Evolutionary conservation across 1,139 yeast genomes (phyloP).

Genomic region (Magnusiomyces paraingens): DNA sequence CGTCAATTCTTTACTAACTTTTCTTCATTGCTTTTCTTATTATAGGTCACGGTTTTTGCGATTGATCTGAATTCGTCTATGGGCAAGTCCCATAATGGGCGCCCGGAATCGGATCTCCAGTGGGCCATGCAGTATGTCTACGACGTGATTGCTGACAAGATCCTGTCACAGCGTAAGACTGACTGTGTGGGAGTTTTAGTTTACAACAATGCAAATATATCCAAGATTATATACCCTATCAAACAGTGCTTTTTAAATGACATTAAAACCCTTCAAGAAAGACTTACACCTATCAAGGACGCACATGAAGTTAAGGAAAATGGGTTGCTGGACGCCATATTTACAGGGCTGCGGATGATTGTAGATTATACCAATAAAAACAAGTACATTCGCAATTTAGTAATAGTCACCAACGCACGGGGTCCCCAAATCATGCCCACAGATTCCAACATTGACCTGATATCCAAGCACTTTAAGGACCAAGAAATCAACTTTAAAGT

Average conservation of each 20-base stretch:
- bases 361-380: too few relatives aligned
- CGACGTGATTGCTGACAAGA: constrained; percentile 40
- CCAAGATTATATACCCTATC: constrained; percentile 6
- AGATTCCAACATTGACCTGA: neutral
- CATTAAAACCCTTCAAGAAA: constrained; percentile 8
- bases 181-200: constrained; percentile 48
- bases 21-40: neutral
- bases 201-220: constrained; percentile 33
- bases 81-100: constrained; percentile 31
- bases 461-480: constrained; percentile 9
- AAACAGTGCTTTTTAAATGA: constrained; percentile 3
- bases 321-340: too few relatives aligned
- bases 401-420: constrained; percentile 42
- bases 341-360: too few relatives aligned
- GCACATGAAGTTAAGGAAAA: neutral
- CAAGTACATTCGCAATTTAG: constrained; percentile 36
- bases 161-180: constrained; percentile 47
- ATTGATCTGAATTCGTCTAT: constrained; percentile 46
- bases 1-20: too few relatives aligned
- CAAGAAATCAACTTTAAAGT: constrained; percentile 22
- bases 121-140: constrained; percentile 39
- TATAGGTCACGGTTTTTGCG: constrained; percentile 45
- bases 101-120: constrained; percentile 34
- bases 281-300: constrained; percentile 8
- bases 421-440: neutral